phyloP scores from a whole-genome alignment of 148 eudicot species.

The Cornus kousa region DNA sequence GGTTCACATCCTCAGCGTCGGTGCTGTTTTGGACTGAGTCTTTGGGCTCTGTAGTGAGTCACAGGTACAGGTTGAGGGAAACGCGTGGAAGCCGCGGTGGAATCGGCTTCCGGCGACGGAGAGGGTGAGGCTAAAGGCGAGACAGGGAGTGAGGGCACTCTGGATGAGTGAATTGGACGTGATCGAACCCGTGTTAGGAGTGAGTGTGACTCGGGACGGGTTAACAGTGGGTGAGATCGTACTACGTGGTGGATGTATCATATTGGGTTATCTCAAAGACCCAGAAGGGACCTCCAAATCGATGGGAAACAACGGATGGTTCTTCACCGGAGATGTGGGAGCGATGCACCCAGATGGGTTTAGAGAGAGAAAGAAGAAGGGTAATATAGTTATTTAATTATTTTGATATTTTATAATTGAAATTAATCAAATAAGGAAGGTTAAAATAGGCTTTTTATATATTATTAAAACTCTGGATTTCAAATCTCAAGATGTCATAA shows the following conservation, averaged over 20 bases:
- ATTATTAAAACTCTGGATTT: too few relatives aligned
- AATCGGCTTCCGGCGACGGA: slow-evolving; percentile 26
- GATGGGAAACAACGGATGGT: slow-evolving; percentile 55
- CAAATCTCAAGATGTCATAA: too few relatives aligned
- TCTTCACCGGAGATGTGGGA: slow-evolving; percentile 64
- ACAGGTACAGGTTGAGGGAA: slow-evolving; percentile 44
- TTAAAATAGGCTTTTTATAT: too few relatives aligned
- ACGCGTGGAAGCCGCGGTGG: slow-evolving; percentile 42
- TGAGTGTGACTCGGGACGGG: slow-evolving; percentile 46
- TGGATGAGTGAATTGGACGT: slow-evolving; percentile 46
- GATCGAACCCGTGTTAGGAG: slow-evolving; percentile 41
- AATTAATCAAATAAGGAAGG: too few relatives aligned
- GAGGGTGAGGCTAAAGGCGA: slow-evolving; percentile 34
- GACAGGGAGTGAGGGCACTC: slow-evolving; percentile 57
- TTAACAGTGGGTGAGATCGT: slow-evolving; percentile 48
- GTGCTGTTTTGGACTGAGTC: slow-evolving; percentile 34
- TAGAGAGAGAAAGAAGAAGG: slow-evolving; percentile 21
- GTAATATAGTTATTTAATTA: too few relatives aligned
- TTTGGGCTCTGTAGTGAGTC: slow-evolving; percentile 35
- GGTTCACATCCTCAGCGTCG: slow-evolving; percentile 29
- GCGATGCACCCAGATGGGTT: slow-evolving; percentile 71
- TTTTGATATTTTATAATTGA: too few relatives aligned
- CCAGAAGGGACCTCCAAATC: slow-evolving; percentile 35
- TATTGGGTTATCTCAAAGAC: slow-evolving; percentile 65
- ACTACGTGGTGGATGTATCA: slow-evolving; percentile 44